Evolutionary conservation across 2,329 filamentous ascomycete genomes (phyloP).

Genomic region (Phialophora chinensis): DNA sequence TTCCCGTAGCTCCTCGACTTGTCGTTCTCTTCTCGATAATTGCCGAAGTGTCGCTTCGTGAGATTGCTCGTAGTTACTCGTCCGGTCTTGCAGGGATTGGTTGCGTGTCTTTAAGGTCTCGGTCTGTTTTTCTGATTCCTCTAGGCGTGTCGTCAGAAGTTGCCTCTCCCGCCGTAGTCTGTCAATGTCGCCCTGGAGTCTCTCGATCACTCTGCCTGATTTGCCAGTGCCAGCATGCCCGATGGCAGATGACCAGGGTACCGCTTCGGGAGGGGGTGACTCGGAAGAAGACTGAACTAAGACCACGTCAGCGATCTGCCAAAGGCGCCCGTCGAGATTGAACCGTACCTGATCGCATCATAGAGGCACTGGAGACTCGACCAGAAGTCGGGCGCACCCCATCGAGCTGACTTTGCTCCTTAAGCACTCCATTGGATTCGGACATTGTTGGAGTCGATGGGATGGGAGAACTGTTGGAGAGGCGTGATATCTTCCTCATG

Average conservation of each 20-base stretch:
- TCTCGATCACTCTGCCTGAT: conserved; percentile 58
- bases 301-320: conserved; percentile 6
- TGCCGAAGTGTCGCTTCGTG: conserved; percentile 55
- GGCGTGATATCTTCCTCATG: conserved; percentile 35
- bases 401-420: conserved; percentile 36
- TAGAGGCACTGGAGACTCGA: conserved; percentile 36
- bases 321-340: not conserved
- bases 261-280: conserved; percentile 40
- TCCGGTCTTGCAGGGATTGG: conserved; percentile 53
- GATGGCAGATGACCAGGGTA: conserved; percentile 57
- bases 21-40: conserved; percentile 55
- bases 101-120: conserved; percentile 54
- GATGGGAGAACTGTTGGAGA: conserved; percentile 28
- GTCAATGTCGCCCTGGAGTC: conserved; percentile 57
- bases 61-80: conserved; percentile 53
- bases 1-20: conserved; percentile 53
- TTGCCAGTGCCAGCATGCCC: conserved; percentile 57
- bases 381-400: conserved; percentile 30
- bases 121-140: conserved; percentile 55
- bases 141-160: conserved; percentile 52
- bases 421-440: conserved; percentile 36
- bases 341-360: conserved; percentile 37
- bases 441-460: conserved; percentile 34
- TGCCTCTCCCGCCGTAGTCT: conserved; percentile 55
- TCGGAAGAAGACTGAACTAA: conserved; percentile 35